These are phyloP conservation scores for Crithidia mellificae DNA, from an alignment of 208 protist species.

Conservation along the genomic window DNA sequence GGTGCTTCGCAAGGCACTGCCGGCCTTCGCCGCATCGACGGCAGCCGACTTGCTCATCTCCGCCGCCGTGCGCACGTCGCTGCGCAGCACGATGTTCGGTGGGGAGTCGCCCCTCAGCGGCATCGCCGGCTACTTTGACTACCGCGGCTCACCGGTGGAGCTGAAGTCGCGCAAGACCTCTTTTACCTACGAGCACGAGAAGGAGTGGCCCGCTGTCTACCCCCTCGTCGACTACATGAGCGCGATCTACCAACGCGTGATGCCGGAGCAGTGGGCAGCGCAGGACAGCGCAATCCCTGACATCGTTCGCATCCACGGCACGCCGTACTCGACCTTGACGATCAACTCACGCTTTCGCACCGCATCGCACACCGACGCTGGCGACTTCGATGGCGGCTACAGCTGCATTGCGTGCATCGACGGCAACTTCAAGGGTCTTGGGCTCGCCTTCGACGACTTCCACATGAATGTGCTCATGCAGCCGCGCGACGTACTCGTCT, in stretches of 20 bases:
- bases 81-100: slow-evolving; percentile 79
- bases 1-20: slow-evolving; percentile 68
- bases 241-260: slow-evolving; percentile 65
- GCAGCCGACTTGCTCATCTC: slow-evolving; percentile 69
- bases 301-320: slow-evolving; percentile 83
- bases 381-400: slow-evolving; percentile 91
- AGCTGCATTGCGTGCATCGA: slow-evolving; percentile 84
- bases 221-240: slow-evolving; percentile 90
- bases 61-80: slow-evolving; percentile 66
- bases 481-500: slow-evolving; percentile 86
- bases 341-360: slow-evolving; percentile 92
- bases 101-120: slow-evolving; percentile 83
- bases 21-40: slow-evolving; percentile 54
- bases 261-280: slow-evolving; percentile 68
- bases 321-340: slow-evolving; percentile 89
- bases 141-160: slow-evolving; percentile 82
- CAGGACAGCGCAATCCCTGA: slow-evolving; percentile 88
- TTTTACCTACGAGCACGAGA: slow-evolving; percentile 78
- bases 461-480: slow-evolving; percentile 70
- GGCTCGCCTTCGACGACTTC: slow-evolving; percentile 78
- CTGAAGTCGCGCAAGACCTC: slow-evolving; percentile 86
- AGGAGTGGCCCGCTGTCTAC: slow-evolving; percentile 77
- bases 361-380: slow-evolving; percentile 85
- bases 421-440: slow-evolving; percentile 79
- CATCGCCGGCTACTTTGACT: slow-evolving; percentile 92